Base-by-base conservation (phyloP, 140 eudicot genomes). In the Stevia rebaudiana region DNA sequence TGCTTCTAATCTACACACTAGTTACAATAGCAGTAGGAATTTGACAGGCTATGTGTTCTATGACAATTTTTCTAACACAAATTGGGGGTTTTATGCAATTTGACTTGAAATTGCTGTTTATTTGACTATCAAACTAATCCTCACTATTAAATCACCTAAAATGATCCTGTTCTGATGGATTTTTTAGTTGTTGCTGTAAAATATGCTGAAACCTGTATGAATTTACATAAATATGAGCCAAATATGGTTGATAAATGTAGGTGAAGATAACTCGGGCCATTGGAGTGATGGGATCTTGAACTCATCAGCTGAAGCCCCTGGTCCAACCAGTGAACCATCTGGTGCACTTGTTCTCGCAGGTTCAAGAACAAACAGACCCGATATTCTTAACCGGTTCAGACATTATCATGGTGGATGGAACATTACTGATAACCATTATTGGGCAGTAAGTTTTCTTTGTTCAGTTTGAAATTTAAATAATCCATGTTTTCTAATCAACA, bases 381-480 rank as follows among this genome's bases (percentile, higher is more conserved):
- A 92, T 57, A 79, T 92, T 73, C 88, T 92, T 63, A 66, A 76
- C 16, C 69, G 74, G 15, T 88, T 88, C 71, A 82, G 71, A 60
- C 74, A 44, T 17, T 92, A 92, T 71, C 80, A 71, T 25, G 99
- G 95, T 76, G 99, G 99, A 64, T 88, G 99, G 99, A 86, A 92
- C 65, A 83, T 92, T 59, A 72, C 90, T 21, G 82, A 88, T 65
- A 83, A 88, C 57, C 99, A 92, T 74, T 92, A 92, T 76, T 92
- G 95, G 95, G 97, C 99, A 65, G 99, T 88, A 88, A 85, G 99
- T 54, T 44, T 51, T 50, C 16, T 46, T 47, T 50, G 60, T 33
- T 65, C 8, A 9, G 24, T 24, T 4, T 61, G 23, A 4, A 28
- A 1, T 4, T 28, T n/a, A n/a, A 12, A 36, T 3, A 40, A 15